Evolutionary conservation across 495 filamentous ascomycete species (phyloP).

Genomic region (Tuber umbilicatum): DNA sequence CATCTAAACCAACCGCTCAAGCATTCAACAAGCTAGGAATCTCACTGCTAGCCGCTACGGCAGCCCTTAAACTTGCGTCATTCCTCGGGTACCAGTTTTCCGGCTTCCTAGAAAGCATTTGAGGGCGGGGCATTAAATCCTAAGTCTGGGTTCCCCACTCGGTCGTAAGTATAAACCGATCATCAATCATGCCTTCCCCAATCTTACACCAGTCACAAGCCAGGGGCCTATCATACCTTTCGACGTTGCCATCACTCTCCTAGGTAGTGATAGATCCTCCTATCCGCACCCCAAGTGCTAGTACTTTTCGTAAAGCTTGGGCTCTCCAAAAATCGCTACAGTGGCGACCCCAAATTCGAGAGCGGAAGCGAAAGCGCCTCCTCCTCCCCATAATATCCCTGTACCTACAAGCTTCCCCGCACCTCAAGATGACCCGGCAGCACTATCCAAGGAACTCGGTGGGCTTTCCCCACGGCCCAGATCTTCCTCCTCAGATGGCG

Average conservation of each 20-base stretch:
- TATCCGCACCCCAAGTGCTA: neutral
- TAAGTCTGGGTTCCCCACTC: neutral
- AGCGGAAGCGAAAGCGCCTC: constrained; percentile 10
- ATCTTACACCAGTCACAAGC: neutral
- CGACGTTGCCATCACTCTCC: neutral
- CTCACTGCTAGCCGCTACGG: neutral
- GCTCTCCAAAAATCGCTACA: constrained; percentile 3
- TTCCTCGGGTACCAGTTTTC: neutral
- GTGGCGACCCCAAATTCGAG: constrained; percentile 20
- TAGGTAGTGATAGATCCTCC: neutral
- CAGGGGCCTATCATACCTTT: neutral
- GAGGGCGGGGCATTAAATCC: neutral
- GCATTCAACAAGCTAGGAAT: neutral
- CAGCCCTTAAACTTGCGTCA: neutral
- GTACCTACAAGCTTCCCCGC: neutral
- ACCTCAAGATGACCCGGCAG: neutral
- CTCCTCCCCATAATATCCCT: constrained; percentile 1
- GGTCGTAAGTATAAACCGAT: neutral
- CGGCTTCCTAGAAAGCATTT: neutral
- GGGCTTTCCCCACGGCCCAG: neutral
- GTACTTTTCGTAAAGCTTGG: neutral
- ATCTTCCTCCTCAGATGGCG: constrained; percentile 15
- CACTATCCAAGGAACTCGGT: neutral
- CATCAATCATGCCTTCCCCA: neutral
- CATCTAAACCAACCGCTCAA: neutral